Percentiles rank a stretch among this genome's conserved stretches.
Conservation (phyloP, 495 filamentous ascomycete species). For the Beverwykella pulmonaria region DNA sequence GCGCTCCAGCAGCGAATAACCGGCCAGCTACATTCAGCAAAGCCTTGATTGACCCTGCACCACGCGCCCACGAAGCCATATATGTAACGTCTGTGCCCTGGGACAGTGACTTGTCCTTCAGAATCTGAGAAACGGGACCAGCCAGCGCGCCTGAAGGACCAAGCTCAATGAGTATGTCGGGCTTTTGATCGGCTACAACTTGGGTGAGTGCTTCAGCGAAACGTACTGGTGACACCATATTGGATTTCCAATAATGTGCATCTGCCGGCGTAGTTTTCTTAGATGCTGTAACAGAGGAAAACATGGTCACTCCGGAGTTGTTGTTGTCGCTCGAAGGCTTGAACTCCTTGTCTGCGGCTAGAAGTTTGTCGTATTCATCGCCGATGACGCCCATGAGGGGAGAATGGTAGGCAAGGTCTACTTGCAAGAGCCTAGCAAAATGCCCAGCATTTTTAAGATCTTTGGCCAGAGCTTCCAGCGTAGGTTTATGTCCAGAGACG, state of each 20-base stretch:
- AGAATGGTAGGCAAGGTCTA: conserved; percentile 46
- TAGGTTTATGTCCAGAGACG: neutral
- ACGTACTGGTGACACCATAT: conserved; percentile 42
- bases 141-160: conserved; percentile 44
- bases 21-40: conserved; percentile 11
- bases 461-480: neutral
- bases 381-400: conserved; percentile 41
- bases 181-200: neutral
- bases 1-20: conserved; percentile 1
- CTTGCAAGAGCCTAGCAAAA: conserved; percentile 38
- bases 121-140: conserved; percentile 42
- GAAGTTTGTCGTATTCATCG: conserved; percentile 36
- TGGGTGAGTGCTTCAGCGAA: conserved; percentile 53
- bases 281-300: conserved; percentile 1
- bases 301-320: neutral
- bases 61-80: conserved; percentile 3
- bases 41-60: neutral
- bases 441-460: conserved; percentile 11
- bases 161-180: conserved; percentile 41
- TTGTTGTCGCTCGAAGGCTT: neutral
- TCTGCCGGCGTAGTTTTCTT: conserved; percentile 26
- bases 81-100: conserved; percentile 2
- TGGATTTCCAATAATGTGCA: conserved; percentile 25
- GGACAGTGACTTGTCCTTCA: neutral
- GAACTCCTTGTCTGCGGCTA: neutral